A percentile compares a stretch with the other conserved stretches of the same genome.
Evolutionary conservation across 169 alveolate species (phyloP).

Genomic region (Perkinsus olseni): DNA sequence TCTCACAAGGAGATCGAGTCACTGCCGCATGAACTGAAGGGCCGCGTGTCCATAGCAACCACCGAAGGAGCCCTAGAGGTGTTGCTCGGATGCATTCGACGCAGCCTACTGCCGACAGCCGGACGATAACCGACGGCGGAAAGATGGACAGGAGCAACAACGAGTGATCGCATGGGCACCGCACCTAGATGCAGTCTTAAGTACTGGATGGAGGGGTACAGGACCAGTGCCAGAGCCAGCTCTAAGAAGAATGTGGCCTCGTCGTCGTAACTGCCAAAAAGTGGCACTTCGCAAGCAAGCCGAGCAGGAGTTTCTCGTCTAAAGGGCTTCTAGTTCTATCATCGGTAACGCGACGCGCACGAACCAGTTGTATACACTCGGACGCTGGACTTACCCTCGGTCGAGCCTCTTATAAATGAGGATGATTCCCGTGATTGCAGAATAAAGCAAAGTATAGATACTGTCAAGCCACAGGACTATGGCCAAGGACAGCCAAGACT

Average conservation of each 20-base stretch:
- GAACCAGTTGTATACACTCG: too few relatives aligned
- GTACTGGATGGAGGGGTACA: not conserved
- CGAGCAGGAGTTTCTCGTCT: too few relatives aligned
- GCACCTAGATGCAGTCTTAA: not conserved
- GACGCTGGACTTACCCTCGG: not conserved
- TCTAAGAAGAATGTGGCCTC: not conserved
- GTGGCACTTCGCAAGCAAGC: not conserved
- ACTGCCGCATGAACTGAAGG: too few relatives aligned
- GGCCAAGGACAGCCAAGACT: not conserved
- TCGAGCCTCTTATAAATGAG: not conserved
- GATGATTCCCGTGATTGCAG: not conserved
- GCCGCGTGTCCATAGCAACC: too few relatives aligned
- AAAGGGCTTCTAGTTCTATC: too few relatives aligned
- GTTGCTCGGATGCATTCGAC: too few relatives aligned
- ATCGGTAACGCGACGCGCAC: too few relatives aligned
- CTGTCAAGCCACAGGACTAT: not conserved
- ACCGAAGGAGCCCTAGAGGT: too few relatives aligned
- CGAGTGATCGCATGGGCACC: not conserved
- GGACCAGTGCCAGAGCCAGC: not conserved
- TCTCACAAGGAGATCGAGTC: too few relatives aligned
- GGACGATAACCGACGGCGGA: not conserved
- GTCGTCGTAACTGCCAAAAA: not conserved
- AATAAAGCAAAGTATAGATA: not conserved
- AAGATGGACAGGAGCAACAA: too few relatives aligned
- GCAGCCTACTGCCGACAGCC: too few relatives aligned